These are phyloP conservation scores for Leccinum imitatum DNA, from an alignment of 768 basidiomycete species.

Conservation along the genomic window DNA sequence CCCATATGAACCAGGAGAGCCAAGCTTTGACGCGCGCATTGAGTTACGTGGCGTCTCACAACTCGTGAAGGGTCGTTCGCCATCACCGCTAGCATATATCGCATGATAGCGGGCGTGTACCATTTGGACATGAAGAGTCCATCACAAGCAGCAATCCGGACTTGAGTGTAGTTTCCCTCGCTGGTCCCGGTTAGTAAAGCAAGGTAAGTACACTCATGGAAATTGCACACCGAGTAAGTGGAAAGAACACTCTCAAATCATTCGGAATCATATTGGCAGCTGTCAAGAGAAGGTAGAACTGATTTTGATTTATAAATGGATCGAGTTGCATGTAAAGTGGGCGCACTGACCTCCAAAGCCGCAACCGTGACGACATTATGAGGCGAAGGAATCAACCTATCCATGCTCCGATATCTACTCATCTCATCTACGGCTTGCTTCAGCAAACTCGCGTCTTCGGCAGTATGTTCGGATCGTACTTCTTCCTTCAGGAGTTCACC, in stretches of 20 bases:
- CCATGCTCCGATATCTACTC: conserved; percentile 92
- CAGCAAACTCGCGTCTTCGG: conserved; percentile 67
- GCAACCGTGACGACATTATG: conserved; percentile 94
- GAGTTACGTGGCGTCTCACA: conserved; percentile 85
- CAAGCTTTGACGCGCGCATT: conserved; percentile 81
- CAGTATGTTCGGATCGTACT: conserved; percentile 62
- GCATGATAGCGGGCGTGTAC: conserved; percentile 82
- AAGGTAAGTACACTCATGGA: background rate
- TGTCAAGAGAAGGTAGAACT: conserved; percentile 82
- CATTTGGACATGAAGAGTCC: conserved; percentile 44
- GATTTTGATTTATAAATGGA: conserved; percentile 10
- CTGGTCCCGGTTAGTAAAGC: conserved; percentile 40
- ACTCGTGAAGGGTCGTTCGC: conserved; percentile 79
- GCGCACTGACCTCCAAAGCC: conserved; percentile 74
- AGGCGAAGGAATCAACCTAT: conserved; percentile 89
- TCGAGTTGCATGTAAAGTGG: background rate
- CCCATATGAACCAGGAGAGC: conserved; percentile 86
- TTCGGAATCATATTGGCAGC: conserved; percentile 76
- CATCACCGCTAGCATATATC: conserved; percentile 85
- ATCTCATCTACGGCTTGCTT: conserved; percentile 75
- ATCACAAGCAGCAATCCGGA: conserved; percentile 55
- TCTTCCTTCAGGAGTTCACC: conserved; percentile 75
- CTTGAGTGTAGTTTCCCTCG: conserved; percentile 91
- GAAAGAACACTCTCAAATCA: conserved; percentile 77
- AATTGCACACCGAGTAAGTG: conserved; percentile 74